phyloP scores from a whole-genome alignment of 805 yeast species.

The Metschnikowia santaceciliae region DNA sequence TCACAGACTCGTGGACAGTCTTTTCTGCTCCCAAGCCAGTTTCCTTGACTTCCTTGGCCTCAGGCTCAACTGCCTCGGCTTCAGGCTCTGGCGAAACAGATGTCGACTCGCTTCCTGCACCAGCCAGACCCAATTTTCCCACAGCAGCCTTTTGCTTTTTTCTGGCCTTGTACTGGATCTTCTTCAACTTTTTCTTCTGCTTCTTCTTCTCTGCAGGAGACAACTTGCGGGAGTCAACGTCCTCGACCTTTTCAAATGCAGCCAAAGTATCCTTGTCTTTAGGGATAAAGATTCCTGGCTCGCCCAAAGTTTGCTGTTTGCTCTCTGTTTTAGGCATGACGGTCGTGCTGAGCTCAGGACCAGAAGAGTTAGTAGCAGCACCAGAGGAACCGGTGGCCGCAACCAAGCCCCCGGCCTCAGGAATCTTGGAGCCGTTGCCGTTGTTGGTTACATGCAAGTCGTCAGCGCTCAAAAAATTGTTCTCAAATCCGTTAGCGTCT shows the following conservation, averaged over 20 bases:
- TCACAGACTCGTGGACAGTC: neutral
- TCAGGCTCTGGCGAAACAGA: conserved; percentile 1
- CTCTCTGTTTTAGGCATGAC: conserved; percentile 47
- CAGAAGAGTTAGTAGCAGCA: neutral
- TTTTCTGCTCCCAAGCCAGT: neutral
- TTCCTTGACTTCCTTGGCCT: neutral
- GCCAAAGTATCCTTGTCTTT: conserved; percentile 57
- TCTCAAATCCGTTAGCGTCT: conserved; percentile 49
- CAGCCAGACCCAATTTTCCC: neutral
- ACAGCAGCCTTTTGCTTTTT: conserved; percentile 31
- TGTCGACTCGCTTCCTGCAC: conserved; percentile 3
- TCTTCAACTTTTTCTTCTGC: conserved; percentile 43
- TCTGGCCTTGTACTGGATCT: conserved; percentile 40
- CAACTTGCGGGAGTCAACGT: conserved; percentile 37
- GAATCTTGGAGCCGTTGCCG: conserved; percentile 14
- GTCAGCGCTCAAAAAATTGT: conserved; percentile 43
- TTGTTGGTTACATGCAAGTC: conserved; percentile 26
- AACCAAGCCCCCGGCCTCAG: conserved; percentile 18
- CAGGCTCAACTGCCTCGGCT: neutral
- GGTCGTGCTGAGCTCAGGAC: conserved; percentile 27
- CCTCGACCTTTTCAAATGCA: conserved; percentile 57
- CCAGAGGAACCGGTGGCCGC: conserved; percentile 5
- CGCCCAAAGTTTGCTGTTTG: conserved; percentile 48
- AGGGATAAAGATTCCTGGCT: conserved; percentile 73
- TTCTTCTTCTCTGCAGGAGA: conserved; percentile 25